A percentile compares a stretch with the other conserved stretches of the same genome.
Conservation (phyloP, 2,329 filamentous ascomycete species). For the Trichoderma sp. region DNA sequence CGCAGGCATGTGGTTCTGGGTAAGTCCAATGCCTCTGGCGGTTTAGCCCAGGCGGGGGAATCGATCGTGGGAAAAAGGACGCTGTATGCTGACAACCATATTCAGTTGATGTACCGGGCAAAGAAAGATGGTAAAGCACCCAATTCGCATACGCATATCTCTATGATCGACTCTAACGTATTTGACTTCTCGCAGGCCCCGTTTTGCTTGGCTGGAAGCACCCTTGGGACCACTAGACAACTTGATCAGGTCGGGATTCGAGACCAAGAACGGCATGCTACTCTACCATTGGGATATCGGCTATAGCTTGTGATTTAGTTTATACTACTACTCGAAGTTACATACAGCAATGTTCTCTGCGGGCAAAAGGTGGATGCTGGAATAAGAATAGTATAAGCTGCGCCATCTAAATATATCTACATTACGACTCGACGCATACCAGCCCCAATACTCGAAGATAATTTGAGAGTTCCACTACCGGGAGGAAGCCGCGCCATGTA, state of each 20-base stretch:
- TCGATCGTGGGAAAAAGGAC: not conserved
- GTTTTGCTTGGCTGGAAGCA: slow-evolving; percentile 20
- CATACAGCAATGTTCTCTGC: not conserved
- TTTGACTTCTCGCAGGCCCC: not conserved
- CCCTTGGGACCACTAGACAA: slow-evolving; percentile 19
- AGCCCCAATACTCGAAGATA: not conserved
- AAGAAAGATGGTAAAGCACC: slow-evolving; percentile 19
- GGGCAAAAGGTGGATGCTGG: not conserved
- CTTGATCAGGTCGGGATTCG: not conserved
- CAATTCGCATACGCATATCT: not conserved
- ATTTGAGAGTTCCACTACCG: not conserved
- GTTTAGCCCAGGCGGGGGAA: not conserved
- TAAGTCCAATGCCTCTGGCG: not conserved
- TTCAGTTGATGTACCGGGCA: slow-evolving; percentile 19
- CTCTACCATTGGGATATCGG: not conserved
- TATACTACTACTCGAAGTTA: not conserved
- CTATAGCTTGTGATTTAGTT: not conserved
- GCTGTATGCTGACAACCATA: not conserved
- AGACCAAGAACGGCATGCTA: not conserved
- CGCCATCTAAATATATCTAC: not conserved
- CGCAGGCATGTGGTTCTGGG: slow-evolving; percentile 48
- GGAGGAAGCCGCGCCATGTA: not conserved
- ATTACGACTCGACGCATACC: not conserved
- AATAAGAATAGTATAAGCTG: not conserved
- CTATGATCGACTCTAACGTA: not conserved